Percentiles rank a stretch among this genome's conserved stretches.
These are phyloP conservation scores for Hsuehochloa calcarea DNA, from an alignment of 176 grass and related monocot species.

Conservation along the genomic window DNA sequence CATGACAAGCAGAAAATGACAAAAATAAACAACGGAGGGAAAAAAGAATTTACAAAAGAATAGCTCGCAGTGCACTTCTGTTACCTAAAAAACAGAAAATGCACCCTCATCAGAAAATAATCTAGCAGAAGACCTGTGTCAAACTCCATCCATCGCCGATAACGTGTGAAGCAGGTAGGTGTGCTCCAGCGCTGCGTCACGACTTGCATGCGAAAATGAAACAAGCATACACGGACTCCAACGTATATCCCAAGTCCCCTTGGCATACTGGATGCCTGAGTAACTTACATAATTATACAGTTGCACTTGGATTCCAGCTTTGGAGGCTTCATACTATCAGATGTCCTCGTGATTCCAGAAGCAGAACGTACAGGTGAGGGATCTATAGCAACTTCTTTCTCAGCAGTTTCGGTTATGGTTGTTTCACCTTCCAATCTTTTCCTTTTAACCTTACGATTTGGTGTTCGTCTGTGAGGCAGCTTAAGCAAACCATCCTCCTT, in stretches of 20 bases:
- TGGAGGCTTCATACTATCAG: slow-evolving; percentile 60
- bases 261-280: neutral
- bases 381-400: slow-evolving; percentile 31
- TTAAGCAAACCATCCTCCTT: slow-evolving; percentile 43
- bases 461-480: slow-evolving; percentile 38
- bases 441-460: slow-evolving; percentile 68
- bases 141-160: neutral
- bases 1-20: slow-evolving; percentile 24
- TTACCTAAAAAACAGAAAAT: slow-evolving; percentile 49
- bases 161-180: slow-evolving; percentile 8
- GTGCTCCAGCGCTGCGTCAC: neutral
- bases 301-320: slow-evolving; percentile 97
- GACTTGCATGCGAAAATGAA: neutral
- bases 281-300: slow-evolving; percentile 87
- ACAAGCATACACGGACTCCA: neutral
- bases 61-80: slow-evolving; percentile 49
- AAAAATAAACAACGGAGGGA: neutral
- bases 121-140: slow-evolving; percentile 18
- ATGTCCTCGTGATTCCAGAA: slow-evolving; percentile 44
- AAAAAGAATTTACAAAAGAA: slow-evolving; percentile 55
- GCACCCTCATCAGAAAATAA: slow-evolving; percentile 38
- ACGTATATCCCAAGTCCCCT: neutral
- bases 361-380: slow-evolving; percentile 38
- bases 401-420: slow-evolving; percentile 8
- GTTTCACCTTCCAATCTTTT: slow-evolving; percentile 79